phyloP scores from a whole-genome alignment of 768 basidiomycete genomes.

The Trametes meyenii region DNA sequence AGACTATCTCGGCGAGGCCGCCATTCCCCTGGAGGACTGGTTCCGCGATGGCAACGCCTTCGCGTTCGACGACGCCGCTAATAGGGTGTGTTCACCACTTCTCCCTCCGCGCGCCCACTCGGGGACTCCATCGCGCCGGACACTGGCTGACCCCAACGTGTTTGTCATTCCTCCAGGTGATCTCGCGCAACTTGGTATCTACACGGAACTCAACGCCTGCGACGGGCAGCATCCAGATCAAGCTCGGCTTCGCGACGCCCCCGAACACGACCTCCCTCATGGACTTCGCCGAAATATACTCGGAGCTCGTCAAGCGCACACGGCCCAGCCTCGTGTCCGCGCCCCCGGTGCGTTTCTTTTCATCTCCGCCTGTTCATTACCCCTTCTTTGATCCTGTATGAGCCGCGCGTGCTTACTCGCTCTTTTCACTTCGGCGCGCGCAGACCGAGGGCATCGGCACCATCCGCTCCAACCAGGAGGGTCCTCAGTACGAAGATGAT shows the following conservation, averaged over 20 bases:
- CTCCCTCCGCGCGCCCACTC: too few relatives aligned
- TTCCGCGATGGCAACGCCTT: slow-evolving; percentile 54
- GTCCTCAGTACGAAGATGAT: slow-evolving; percentile 71
- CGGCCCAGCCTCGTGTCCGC: slow-evolving; percentile 72
- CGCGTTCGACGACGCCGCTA: slow-evolving; percentile 63
- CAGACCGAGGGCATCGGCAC: slow-evolving; percentile 90
- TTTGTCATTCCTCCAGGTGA: slow-evolving; percentile 39
- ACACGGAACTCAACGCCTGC: slow-evolving; percentile 50
- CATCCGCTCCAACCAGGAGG: slow-evolving; percentile 60
- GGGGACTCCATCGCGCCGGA: too few relatives aligned
- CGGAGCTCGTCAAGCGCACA: slow-evolving; percentile 63
- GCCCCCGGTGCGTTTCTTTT: slow-evolving; percentile 61
- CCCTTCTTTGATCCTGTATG: background rate
- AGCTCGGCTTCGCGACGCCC: slow-evolving; percentile 58
- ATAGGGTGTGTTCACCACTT: slow-evolving; percentile 54
- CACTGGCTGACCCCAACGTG: too few relatives aligned
- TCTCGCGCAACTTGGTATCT: slow-evolving; percentile 49
- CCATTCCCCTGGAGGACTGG: slow-evolving; percentile 82
- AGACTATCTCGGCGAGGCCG: slow-evolving; percentile 92
- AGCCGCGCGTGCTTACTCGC: background rate
- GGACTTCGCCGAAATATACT: slow-evolving; percentile 62
- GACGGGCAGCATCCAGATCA: slow-evolving; percentile 58
- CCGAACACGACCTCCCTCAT: slow-evolving; percentile 47
- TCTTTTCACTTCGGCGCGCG: background rate
- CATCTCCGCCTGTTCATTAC: background rate